Percentiles rank a stretch among this genome's conserved stretches.
Evolutionary conservation across 805 yeast genomes (phyloP).

Genomic region (Hagleromyces aurorensis): DNA sequence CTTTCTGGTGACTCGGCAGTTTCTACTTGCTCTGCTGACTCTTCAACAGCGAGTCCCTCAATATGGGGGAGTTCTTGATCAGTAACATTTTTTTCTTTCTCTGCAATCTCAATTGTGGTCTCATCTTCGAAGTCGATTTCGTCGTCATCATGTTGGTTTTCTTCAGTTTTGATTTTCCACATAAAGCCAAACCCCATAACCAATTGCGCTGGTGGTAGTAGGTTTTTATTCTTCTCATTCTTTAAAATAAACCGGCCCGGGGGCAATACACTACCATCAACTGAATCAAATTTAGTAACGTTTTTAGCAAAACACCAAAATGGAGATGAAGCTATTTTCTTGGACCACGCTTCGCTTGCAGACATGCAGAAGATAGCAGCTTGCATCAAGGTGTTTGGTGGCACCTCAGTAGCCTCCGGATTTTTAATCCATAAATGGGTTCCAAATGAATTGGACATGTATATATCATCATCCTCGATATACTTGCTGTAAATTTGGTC

Average conservation of each 20-base stretch:
- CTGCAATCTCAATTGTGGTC: slow-evolving; percentile 1
- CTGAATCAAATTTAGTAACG: slow-evolving; percentile 60
- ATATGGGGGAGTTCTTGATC: too few relatives aligned
- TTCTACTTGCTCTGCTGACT: too few relatives aligned
- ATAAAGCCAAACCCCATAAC: slow-evolving; percentile 85
- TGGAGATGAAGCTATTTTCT: slow-evolving; percentile 71
- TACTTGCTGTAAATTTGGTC: slow-evolving; percentile 76
- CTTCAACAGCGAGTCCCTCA: too few relatives aligned
- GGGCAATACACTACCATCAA: slow-evolving; percentile 42
- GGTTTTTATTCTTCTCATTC: slow-evolving; percentile 44
- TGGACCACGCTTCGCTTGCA: slow-evolving; percentile 84
- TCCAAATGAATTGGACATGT: slow-evolving; percentile 70
- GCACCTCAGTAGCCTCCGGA: slow-evolving; percentile 65
- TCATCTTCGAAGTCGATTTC: slow-evolving; percentile 5
- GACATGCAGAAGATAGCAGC: slow-evolving; percentile 83
- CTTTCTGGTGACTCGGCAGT: too few relatives aligned
- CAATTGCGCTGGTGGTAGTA: slow-evolving; percentile 71
- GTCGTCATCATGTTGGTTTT: slow-evolving; percentile 8
- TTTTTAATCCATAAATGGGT: slow-evolving; percentile 74
- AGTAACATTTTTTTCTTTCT: slow-evolving; percentile 4
- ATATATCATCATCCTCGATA: slow-evolving; percentile 62
- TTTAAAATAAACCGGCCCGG: slow-evolving; percentile 54
- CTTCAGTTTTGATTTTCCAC: slow-evolving; percentile 54
- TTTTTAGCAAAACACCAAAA: slow-evolving; percentile 74
- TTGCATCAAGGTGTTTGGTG: slow-evolving; percentile 82